Conservation (phyloP, 1,284 basidiomycete species). For the Sanghuangporus sanghuang region DNA sequence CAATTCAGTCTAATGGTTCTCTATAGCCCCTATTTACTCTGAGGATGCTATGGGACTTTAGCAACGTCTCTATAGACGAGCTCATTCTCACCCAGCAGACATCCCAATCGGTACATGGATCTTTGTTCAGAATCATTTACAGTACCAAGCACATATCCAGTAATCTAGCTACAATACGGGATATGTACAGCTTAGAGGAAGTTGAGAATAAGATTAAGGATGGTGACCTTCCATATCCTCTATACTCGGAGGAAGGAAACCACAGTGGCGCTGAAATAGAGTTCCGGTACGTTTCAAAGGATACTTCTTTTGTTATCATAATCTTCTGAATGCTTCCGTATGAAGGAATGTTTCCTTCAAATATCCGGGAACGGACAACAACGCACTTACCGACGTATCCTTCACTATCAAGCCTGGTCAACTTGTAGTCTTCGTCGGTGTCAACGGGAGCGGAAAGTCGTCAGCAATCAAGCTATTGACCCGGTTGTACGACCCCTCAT, state of each 20-base stretch:
- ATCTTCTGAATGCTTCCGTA: not conserved
- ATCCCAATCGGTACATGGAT: conserved; percentile 14
- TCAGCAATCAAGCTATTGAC: conserved; percentile 39
- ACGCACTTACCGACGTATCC: conserved; percentile 36
- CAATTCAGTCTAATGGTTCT: not conserved
- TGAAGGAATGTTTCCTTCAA: conserved; percentile 39
- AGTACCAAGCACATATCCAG: not conserved
- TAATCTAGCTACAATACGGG: conserved; percentile 3
- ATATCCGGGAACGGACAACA: conserved; percentile 38
- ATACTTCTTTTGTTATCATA: not conserved
- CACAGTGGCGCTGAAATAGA: conserved; percentile 14
- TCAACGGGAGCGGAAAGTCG: conserved; percentile 41
- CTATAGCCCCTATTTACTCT: conserved; percentile 20
- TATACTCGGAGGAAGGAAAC: not conserved
- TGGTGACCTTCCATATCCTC: not conserved
- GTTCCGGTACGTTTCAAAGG: conserved; percentile 12
- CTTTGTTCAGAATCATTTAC: conserved; percentile 6
- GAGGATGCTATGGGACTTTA: conserved; percentile 18
- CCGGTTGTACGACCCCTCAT: conserved; percentile 37
- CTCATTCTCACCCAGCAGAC: conserved; percentile 19
- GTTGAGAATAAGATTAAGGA: not conserved
- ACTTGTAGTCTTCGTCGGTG: conserved; percentile 43
- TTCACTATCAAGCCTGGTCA: conserved; percentile 41
- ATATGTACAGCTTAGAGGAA: not conserved
- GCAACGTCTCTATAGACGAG: conserved; percentile 19